phyloP scores from a whole-genome alignment of 164 flowering plant genomes.

The Dillenia turbinata region DNA sequence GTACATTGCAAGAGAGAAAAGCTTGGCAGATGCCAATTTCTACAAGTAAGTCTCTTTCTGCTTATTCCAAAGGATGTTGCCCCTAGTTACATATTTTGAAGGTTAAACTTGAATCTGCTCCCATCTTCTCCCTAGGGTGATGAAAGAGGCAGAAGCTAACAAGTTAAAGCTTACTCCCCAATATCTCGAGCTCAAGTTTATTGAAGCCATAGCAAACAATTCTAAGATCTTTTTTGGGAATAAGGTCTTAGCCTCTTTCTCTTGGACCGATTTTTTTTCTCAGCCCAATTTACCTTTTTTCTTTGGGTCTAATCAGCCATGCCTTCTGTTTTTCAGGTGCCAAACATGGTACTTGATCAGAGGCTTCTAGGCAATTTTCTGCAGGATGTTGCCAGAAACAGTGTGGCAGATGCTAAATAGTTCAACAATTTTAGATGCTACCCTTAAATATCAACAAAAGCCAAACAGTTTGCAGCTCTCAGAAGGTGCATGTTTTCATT shows the following conservation, averaged over 20 bases:
- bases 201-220: constrained; percentile 79
- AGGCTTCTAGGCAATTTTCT: constrained; percentile 72
- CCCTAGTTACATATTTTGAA: neutral
- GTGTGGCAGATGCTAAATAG: neutral
- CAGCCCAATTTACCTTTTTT: neutral
- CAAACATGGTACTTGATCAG: constrained; percentile 82
- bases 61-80: neutral
- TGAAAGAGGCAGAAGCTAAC: constrained; percentile 92
- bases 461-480: too few relatives aligned
- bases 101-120: neutral
- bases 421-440: too few relatives aligned
- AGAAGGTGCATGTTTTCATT: too few relatives aligned
- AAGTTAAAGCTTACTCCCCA: constrained; percentile 81
- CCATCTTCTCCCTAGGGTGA: constrained; percentile 32
- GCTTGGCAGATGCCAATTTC: constrained; percentile 81
- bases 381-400: constrained; percentile 16
- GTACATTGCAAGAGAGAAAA: constrained; percentile 80
- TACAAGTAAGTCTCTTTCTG: constrained; percentile 38
- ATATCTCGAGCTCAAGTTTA: constrained; percentile 80
- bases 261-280: neutral
- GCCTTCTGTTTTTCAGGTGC: constrained; percentile 41
- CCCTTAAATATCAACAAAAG: too few relatives aligned
- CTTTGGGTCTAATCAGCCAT: neutral
- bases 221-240: constrained; percentile 90
- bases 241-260: constrained; percentile 40